These are phyloP conservation scores for Telopea speciosissima DNA, from an alignment of 177 flowering plant species.

Conservation along the genomic window DNA sequence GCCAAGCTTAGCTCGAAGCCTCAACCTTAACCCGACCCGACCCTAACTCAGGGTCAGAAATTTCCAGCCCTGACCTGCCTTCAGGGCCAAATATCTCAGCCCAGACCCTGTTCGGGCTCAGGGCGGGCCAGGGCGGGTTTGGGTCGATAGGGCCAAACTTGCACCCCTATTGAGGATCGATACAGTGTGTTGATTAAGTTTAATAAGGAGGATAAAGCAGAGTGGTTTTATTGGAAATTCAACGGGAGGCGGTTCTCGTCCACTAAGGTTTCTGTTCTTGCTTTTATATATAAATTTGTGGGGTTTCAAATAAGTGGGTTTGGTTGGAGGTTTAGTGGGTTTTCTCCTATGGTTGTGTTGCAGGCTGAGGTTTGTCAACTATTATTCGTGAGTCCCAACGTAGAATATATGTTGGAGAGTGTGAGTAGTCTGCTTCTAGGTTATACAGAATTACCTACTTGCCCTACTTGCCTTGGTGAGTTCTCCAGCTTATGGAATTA, in stretches of 20 bases:
- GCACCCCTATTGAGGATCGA: no score
- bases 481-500: background rate
- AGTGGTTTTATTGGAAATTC: conserved; percentile 45
- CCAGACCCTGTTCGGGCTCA: no score
- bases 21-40: no score
- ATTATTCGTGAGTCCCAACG: conserved; percentile 46
- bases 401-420: conserved; percentile 52
- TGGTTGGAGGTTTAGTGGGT: background rate
- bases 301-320: background rate
- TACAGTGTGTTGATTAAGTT: conserved; percentile 68
- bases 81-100: no score
- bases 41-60: no score
- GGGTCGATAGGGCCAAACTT: no score
- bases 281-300: background rate
- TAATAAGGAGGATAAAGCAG: conserved; percentile 43
- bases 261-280: conserved; percentile 41
- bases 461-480: conserved; percentile 94
- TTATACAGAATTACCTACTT: conserved; percentile 76
- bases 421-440: conserved; percentile 62
- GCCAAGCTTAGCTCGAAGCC: no score
- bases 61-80: no score
- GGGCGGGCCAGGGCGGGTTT: no score
- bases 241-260: conserved; percentile 66
- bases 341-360: background rate
- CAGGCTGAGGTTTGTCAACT: conserved; percentile 88